A percentile compares a stretch with the other conserved stretches of the same genome.
Conservation (phyloP, 176 grass and related monocot species). For the Otatea glauca region DNA sequence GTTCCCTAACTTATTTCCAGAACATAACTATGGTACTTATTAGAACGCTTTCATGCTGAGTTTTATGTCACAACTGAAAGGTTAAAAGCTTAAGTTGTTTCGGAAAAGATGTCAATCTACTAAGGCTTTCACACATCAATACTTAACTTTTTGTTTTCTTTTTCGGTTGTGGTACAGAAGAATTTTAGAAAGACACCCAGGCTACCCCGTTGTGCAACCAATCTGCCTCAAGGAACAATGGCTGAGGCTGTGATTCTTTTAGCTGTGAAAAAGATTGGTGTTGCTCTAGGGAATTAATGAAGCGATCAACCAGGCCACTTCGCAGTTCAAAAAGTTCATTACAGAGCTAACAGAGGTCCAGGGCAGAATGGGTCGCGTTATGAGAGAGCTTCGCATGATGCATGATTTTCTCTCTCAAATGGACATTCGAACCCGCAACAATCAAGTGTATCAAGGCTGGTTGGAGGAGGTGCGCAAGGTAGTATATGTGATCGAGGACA, state of each 20-base stretch:
- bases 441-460: slow-evolving; percentile 25
- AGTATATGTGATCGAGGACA: slow-evolving; percentile 24
- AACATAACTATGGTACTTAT: too few relatives aligned
- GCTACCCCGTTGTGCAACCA: background rate
- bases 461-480: slow-evolving; percentile 3
- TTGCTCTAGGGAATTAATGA: slow-evolving; percentile 27
- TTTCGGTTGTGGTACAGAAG: too few relatives aligned
- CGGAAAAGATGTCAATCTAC: too few relatives aligned
- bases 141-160: too few relatives aligned
- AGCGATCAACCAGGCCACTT: slow-evolving; percentile 6
- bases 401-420: slow-evolving; percentile 29
- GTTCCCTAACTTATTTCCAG: too few relatives aligned
- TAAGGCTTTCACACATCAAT: too few relatives aligned
- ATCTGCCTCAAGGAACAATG: background rate
- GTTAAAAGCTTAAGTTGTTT: too few relatives aligned
- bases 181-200: background rate
- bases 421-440: slow-evolving; percentile 22
- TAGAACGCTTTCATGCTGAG: too few relatives aligned
- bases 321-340: background rate
- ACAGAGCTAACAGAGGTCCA: slow-evolving; percentile 35
- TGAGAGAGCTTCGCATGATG: slow-evolving; percentile 9
- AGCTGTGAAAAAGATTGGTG: slow-evolving; percentile 17
- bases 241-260: slow-evolving; percentile 28
- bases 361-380: slow-evolving; percentile 22
- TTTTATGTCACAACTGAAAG: too few relatives aligned